A percentile compares a stretch with the other conserved stretches of the same genome.
Evolutionary conservation across 352 stramenopile species (phyloP).

Genomic region (Phytopythium vexans): DNA sequence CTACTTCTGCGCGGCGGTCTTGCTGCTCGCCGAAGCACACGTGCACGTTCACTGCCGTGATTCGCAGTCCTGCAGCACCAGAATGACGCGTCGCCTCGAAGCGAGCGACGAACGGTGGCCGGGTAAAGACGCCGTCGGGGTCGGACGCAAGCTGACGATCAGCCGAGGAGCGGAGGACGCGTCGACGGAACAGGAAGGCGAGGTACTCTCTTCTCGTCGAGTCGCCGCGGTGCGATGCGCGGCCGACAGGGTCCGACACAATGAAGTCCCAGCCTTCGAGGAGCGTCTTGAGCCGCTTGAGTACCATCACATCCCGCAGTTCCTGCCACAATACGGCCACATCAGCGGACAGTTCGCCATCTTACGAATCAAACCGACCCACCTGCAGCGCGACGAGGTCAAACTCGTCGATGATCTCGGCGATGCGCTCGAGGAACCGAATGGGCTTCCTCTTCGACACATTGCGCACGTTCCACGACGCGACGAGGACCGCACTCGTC

Average conservation of each 20-base stretch:
- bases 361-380: not conserved
- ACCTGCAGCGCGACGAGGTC: constrained; percentile 63
- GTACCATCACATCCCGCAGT: constrained; percentile 55
- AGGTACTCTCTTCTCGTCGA: constrained; percentile 28
- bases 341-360: not conserved
- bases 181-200: constrained; percentile 52
- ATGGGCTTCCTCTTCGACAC: constrained; percentile 46
- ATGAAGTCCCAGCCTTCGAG: constrained; percentile 59
- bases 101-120: constrained; percentile 40
- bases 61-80: constrained; percentile 15
- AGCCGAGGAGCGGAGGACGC: constrained; percentile 17
- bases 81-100: constrained; percentile 23
- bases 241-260: constrained; percentile 38
- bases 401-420: constrained; percentile 47
- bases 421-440: constrained; percentile 39
- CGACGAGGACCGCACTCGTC: constrained; percentile 32
- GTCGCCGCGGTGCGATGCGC: constrained; percentile 8
- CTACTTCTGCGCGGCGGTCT: constrained; percentile 25
- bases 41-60: constrained; percentile 52
- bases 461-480: constrained; percentile 78
- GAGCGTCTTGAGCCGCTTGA: constrained; percentile 54
- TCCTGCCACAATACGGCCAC: constrained; percentile 17
- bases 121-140: constrained; percentile 16
- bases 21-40: constrained; percentile 36
- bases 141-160: constrained; percentile 18